Evolutionary conservation across 176 grass and related monocot genomes (phyloP), one percentile per base, ranked within the genome.

Genomic region (Bolboschoenus planiculmis): DNA sequence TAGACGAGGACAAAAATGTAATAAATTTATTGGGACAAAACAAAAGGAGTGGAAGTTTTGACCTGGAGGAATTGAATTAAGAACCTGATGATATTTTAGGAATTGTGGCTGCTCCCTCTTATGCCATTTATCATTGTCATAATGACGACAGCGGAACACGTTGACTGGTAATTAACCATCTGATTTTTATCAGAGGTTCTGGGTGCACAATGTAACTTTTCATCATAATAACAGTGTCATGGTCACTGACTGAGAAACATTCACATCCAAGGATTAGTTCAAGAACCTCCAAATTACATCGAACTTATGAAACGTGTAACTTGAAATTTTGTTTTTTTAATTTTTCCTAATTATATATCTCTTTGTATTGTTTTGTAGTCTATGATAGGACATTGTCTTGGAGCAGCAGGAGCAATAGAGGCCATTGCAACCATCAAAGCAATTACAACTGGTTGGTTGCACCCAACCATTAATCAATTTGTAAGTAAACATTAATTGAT

Each of bases 341-440:
- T 10, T 79, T 58, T 40, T 14, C 11, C 9, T 14, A 3, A 20
- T 0, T 58, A 30, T 36, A 20, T 3, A 59, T 83, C 16, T 26
- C 15, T 18, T 24, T 37, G 7, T 53, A 5, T 78, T 71, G 0
- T 10, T 43, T 11, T 47, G 6, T 84, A 91, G 89, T 88, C 84
- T 21, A 88, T 91, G 90, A 88, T 86, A 57, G 90, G 90, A 15
- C 90, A 88, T 29, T 83, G 86, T 81, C 86, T 91, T 40, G 86
- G 90, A 26, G 89, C 86, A 18, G 54, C 84, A 10, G 89, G 86
- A 34, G 84, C 84, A 44, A 44, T 91, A 44, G 90, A 91, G 44
- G 90, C 86, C 7, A 77, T 91, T 54, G 90, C 86, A 26, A 88
- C 84, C 13, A 27, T 88, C 66, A 84, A 88, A 86, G 90, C 86